A percentile compares a stretch with the other conserved stretches of the same genome.
Conservation (phyloP, 1,139 yeast species). For the Kodamaea sp. region DNA sequence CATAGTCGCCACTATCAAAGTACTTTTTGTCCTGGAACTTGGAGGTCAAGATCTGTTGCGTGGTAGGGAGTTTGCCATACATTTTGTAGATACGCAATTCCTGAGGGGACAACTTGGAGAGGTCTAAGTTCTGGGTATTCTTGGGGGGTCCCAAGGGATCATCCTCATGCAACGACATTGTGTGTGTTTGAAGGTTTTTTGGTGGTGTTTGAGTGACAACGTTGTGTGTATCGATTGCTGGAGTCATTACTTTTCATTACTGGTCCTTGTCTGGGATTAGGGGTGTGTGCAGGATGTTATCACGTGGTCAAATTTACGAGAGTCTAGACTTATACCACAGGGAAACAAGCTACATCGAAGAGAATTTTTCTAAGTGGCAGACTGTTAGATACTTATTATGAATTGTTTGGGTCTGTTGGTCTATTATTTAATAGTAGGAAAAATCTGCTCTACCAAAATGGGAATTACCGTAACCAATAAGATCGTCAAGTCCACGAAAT, state of each 20-base stretch:
- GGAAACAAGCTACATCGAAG: too few species aligned
- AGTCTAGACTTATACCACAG: too few species aligned
- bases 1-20: slow-evolving; percentile 97
- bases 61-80: slow-evolving; percentile 88
- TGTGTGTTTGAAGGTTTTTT: not conserved
- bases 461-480: slow-evolving; percentile 15
- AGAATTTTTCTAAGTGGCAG: too few species aligned
- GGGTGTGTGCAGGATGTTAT: too few species aligned
- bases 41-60: slow-evolving; percentile 76
- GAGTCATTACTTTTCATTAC: slow-evolving; percentile 10
- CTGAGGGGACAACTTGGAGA: slow-evolving; percentile 63
- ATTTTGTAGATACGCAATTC: slow-evolving; percentile 70
- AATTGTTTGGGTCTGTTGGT: too few species aligned
- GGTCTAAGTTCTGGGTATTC: slow-evolving; percentile 51
- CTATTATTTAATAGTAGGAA: too few species aligned
- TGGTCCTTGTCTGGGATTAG: too few species aligned
- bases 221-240: slow-evolving; percentile 6
- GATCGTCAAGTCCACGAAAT: slow-evolving; percentile 31
- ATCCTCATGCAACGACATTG: slow-evolving; percentile 31
- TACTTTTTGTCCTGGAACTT: slow-evolving; percentile 87
- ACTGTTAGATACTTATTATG: too few species aligned
- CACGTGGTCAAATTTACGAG: too few species aligned
- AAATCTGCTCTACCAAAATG: slow-evolving; percentile 1
- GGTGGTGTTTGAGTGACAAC: slow-evolving; percentile 1
- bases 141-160: slow-evolving; percentile 51